These are phyloP conservation scores for Yarrowia phangngaensis DNA, from an alignment of 805 yeast species.

Conservation along the genomic window DNA sequence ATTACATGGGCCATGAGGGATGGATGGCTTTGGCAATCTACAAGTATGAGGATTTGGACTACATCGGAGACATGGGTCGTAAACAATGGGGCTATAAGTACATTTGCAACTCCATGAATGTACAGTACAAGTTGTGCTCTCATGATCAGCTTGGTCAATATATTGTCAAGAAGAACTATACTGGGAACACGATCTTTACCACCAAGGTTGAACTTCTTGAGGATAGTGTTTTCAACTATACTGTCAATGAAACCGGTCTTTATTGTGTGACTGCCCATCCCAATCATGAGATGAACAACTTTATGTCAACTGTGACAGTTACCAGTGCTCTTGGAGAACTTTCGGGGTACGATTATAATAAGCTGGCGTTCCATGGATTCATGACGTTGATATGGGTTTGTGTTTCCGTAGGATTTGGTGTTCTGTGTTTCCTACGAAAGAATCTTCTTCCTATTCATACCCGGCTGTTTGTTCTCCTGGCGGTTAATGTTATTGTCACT, in stretches of 20 bases:
- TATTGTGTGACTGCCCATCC: slow-evolving; percentile 22
- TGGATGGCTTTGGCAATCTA: slow-evolving; percentile 22
- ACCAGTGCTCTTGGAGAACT: background rate
- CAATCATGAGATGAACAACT: slow-evolving; percentile 10
- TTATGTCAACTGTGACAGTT: background rate
- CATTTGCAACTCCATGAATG: slow-evolving; percentile 12
- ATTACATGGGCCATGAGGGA: slow-evolving; percentile 24
- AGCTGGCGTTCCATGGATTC: background rate
- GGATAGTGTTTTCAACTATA: background rate
- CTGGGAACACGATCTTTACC: slow-evolving; percentile 10
- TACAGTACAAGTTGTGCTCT: slow-evolving; percentile 22
- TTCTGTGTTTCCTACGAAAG: background rate
- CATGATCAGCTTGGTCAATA: slow-evolving; percentile 15
- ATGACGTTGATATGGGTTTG: background rate
- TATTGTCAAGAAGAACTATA: slow-evolving; percentile 18
- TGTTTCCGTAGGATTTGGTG: background rate
- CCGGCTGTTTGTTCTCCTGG: background rate
- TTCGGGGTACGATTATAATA: slow-evolving; percentile 13
- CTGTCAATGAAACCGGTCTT: slow-evolving; percentile 6
- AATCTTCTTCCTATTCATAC: background rate
- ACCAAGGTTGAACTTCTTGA: slow-evolving; percentile 6
- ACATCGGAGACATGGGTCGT: slow-evolving; percentile 7
- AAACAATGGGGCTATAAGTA: slow-evolving; percentile 23
- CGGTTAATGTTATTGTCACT: background rate
- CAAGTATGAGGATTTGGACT: slow-evolving; percentile 9